Conservation (phyloP, 139 green algal species). For the Coelastrella sp. region DNA sequence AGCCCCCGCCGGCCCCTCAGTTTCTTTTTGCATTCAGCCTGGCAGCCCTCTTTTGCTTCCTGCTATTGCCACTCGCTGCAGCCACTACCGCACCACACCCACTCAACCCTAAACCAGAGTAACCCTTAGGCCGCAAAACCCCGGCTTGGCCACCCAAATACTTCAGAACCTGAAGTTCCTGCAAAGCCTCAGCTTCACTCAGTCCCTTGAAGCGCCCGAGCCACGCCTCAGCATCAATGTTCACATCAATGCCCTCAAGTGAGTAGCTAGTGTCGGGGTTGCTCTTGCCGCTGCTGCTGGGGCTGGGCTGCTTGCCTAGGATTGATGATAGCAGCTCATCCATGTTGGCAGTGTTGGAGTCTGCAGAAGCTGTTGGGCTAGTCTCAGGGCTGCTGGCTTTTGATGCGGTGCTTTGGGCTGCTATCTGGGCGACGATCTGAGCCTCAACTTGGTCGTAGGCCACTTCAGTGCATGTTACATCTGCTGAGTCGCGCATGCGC, state of each 20-base stretch:
- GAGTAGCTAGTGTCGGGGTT: not conserved
- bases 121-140: constrained; percentile 7
- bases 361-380: not conserved
- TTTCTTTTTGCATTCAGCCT: constrained; percentile 14
- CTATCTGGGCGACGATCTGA: constrained; percentile 24
- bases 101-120: not conserved
- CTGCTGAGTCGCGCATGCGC: constrained; percentile 11
- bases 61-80: not conserved
- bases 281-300: constrained; percentile 18
- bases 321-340: constrained; percentile 2
- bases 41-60: constrained; percentile 33
- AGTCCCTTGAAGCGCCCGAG: constrained; percentile 43
- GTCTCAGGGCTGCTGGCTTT: not conserved
- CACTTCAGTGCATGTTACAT: constrained; percentile 19
- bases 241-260: not conserved
- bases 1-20: not conserved
- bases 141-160: constrained; percentile 22
- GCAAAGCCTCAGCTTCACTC: constrained; percentile 36
- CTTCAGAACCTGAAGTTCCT: constrained; percentile 31
- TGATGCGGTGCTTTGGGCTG: not conserved
- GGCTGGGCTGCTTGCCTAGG: not conserved
- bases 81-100: not conserved
- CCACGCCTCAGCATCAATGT: constrained; percentile 14
- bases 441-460: constrained; percentile 44
- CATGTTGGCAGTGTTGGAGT: constrained; percentile 13